Conservation (phyloP, 2,329 filamentous ascomycete species). For the Aspergillus fumigatiaffinis region DNA sequence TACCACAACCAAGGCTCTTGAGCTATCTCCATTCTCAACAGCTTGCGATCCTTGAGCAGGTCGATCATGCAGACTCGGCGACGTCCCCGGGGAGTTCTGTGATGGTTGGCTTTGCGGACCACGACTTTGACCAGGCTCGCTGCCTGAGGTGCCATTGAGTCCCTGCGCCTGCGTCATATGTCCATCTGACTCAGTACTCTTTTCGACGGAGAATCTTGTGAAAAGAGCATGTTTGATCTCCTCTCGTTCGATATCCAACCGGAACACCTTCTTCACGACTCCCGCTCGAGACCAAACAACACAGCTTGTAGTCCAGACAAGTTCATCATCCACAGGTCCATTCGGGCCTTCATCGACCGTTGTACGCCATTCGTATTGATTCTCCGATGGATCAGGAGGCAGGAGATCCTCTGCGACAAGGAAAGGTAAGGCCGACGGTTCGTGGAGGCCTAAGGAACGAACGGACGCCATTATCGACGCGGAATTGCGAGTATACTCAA, state of each 20-base stretch:
- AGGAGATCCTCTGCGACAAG: conserved; percentile 78
- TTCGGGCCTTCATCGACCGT: conserved; percentile 43
- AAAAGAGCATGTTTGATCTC: conserved; percentile 80
- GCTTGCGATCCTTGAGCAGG: conserved; percentile 18
- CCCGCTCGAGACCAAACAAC: conserved; percentile 89
- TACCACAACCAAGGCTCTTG: conserved; percentile 77
- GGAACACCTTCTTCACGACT: conserved; percentile 79
- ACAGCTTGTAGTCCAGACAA: conserved; percentile 68
- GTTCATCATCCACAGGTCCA: conserved; percentile 65
- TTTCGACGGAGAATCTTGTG: conserved; percentile 67
- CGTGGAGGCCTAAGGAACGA: conserved; percentile 85
- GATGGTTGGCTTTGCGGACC: conserved; percentile 12
- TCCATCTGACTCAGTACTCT: conserved; percentile 17
- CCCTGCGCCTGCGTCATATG: conserved; percentile 4
- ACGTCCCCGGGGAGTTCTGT: conserved; percentile 18
- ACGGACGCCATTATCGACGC: conserved; percentile 72
- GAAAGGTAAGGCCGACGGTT: conserved; percentile 77
- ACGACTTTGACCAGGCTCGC: conserved; percentile 6
- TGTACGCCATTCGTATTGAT: conserved; percentile 72
- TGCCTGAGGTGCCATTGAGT: conserved; percentile 6
- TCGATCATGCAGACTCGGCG: conserved; percentile 26
- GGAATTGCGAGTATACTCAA: conserved; percentile 18
- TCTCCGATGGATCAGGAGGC: conserved; percentile 59
- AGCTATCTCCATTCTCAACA: conserved; percentile 21
- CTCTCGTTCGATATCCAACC: conserved; percentile 82